Evolutionary conservation across 208 protist genomes (phyloP).

Genomic region (Phytomonas francai): DNA sequence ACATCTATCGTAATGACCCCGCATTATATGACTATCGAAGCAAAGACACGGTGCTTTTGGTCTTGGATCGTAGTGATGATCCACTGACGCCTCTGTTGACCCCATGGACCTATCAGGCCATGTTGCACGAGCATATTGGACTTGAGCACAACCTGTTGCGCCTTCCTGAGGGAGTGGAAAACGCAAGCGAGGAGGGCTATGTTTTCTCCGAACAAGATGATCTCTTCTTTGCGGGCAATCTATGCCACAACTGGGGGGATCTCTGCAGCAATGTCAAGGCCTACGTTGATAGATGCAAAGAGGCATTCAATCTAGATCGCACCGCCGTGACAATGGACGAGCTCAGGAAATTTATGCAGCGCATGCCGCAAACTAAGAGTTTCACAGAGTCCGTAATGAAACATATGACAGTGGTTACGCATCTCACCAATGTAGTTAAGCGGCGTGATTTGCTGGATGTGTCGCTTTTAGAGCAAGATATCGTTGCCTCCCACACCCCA

Average conservation of each 20-base stretch:
- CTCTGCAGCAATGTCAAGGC: slow-evolving; percentile 92
- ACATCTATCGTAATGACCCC: slow-evolving; percentile 62
- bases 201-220: slow-evolving; percentile 91
- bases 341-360: slow-evolving; percentile 80
- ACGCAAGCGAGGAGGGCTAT: slow-evolving; percentile 60
- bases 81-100: slow-evolving; percentile 95
- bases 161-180: slow-evolving; percentile 39
- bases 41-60: slow-evolving; percentile 54
- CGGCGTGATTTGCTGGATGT: slow-evolving; percentile 80
- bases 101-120: slow-evolving; percentile 99
- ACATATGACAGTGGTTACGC: slow-evolving; percentile 68
- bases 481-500: slow-evolving; percentile 47
- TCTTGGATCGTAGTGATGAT: slow-evolving; percentile 87
- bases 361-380: slow-evolving; percentile 72
- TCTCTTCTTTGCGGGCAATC: slow-evolving; percentile 91
- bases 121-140: slow-evolving; percentile 97
- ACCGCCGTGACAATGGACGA: slow-evolving; percentile 83
- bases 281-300: slow-evolving; percentile 92
- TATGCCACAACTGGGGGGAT: slow-evolving; percentile 97
- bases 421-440: slow-evolving; percentile 81
- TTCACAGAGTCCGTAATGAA: slow-evolving; percentile 78
- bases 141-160: slow-evolving; percentile 91
- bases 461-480: slow-evolving; percentile 95
- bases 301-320: slow-evolving; percentile 65
- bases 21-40: slow-evolving; percentile 85